Evolutionary conservation across 2,329 filamentous ascomycete species (phyloP).

Genomic region (Talaromyces sp.): DNA sequence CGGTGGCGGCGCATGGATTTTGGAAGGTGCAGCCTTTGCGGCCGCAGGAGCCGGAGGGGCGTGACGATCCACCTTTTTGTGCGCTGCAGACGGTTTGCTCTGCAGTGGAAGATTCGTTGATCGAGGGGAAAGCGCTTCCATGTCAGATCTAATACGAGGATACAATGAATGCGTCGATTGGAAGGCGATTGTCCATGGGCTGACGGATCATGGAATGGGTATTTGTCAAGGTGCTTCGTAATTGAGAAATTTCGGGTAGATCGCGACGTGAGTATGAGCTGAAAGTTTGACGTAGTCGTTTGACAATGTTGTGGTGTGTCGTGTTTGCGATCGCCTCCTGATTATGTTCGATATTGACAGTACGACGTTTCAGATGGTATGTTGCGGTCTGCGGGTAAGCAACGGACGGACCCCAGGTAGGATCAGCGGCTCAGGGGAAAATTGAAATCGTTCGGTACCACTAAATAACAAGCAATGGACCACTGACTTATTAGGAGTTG

Average conservation of each 20-base stretch:
- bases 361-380: conserved; percentile 10
- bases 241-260: conserved; percentile 8
- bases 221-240: conserved; percentile 1
- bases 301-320: neutral
- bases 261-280: neutral
- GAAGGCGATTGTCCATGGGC: conserved; percentile 7
- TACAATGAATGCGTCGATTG: neutral
- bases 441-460: neutral
- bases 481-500: neutral
- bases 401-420: conserved; percentile 16
- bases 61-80: conserved; percentile 41
- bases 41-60: conserved; percentile 28
- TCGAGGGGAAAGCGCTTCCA: conserved; percentile 51
- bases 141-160: conserved; percentile 26
- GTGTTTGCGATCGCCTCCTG: conserved; percentile 12
- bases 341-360: neutral
- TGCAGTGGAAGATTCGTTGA: conserved; percentile 49
- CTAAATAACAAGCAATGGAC: neutral
- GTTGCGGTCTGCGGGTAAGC: conserved; percentile 1
- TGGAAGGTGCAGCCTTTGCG: conserved; percentile 37
- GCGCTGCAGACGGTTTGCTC: conserved; percentile 41
- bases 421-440: conserved; percentile 19
- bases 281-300: neutral
- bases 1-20: conserved; percentile 48
- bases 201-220: neutral